Base-by-base conservation (phyloP, 345 rosid species). In the Bretschneidera sinensis region DNA sequence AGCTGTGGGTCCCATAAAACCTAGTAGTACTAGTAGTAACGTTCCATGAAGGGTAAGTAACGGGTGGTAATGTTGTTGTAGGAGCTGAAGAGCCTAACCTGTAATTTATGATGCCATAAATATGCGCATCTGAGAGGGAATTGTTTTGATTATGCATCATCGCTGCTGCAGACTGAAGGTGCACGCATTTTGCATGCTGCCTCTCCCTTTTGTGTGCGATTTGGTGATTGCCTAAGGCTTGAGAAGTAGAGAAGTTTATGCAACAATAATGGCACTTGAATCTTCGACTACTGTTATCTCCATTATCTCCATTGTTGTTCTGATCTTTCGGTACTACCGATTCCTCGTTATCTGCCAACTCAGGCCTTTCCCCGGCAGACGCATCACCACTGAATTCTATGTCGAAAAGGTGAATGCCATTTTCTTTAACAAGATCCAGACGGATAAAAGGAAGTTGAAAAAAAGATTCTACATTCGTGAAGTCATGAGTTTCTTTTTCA, bases 121-220 rank as follows among this genome's bases (percentile, higher is more conserved):
- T 64, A 49, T 75, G 82, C 7, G 81, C 62, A 50, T 81, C 89
- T 1, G 85, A 60, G 68, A 84, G 72, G 78, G 79, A 59, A 43
- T 70, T 76, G 20, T 80, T 61, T 31, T 56, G 66, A 49, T 47
- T 68, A 54, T 64, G 85, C 64, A 61, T 78, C 85, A 87, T 82
- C 13, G 91, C 76, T 0, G 91, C 76, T 54, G 87, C 76, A 5
- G 96, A 83, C 78, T 80, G 90, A 21, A 84, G 85, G 47, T 84
- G 85, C 18, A 83, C 96, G 49, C 94, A 84, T 63, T 92, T 92
- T 1, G 96, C 98, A 63, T 92, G 83, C 62, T 92, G 98, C 25
- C 99, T 88, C 68, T 92, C 99, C 53, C 99, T 79, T 70, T 92
- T 92, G 83, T 92, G 99, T 4, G 99, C 99, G 87, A 89, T 92